Evolutionary conservation across 1,284 basidiomycete genomes (phyloP).

Genomic region (Heterobasidion occidentale): DNA sequence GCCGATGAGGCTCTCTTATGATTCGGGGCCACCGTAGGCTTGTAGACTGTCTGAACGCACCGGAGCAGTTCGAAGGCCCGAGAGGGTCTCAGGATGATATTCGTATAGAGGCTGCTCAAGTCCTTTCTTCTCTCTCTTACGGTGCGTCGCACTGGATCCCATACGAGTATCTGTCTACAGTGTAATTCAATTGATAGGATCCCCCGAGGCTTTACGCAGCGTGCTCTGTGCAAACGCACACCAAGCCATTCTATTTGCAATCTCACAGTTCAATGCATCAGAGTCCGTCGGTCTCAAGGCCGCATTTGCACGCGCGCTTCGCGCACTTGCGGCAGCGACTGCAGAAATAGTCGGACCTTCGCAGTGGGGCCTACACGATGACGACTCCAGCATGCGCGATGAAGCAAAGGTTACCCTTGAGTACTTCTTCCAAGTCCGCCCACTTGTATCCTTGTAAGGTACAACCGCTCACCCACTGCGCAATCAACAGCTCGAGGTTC

Average conservation of each 20-base stretch:
- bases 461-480: background rate
- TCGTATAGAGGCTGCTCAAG: conserved; percentile 63
- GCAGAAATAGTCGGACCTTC: conserved; percentile 61
- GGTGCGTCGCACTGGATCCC: conserved; percentile 26
- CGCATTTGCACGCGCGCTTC: conserved; percentile 54
- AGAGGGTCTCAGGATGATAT: conserved; percentile 37
- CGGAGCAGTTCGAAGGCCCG: conserved; percentile 25
- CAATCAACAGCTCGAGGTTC: conserved; percentile 37
- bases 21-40: conserved; percentile 30
- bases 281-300: conserved; percentile 36
- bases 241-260: conserved; percentile 47
- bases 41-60: conserved; percentile 45
- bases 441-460: background rate
- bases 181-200: conserved; percentile 29
- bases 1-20: background rate
- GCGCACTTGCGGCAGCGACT: conserved; percentile 46
- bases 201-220: conserved; percentile 47
- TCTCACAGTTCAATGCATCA: conserved; percentile 34
- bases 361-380: conserved; percentile 50
- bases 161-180: no score
- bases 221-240: conserved; percentile 49
- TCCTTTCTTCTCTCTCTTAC: conserved; percentile 65
- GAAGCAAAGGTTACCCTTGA: conserved; percentile 50
- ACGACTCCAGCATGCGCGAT: conserved; percentile 33
- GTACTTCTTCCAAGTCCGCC: conserved; percentile 48